Evolutionary conservation across 2,329 filamentous ascomycete species (phyloP).

Genomic region (Myriangium duriaei): DNA sequence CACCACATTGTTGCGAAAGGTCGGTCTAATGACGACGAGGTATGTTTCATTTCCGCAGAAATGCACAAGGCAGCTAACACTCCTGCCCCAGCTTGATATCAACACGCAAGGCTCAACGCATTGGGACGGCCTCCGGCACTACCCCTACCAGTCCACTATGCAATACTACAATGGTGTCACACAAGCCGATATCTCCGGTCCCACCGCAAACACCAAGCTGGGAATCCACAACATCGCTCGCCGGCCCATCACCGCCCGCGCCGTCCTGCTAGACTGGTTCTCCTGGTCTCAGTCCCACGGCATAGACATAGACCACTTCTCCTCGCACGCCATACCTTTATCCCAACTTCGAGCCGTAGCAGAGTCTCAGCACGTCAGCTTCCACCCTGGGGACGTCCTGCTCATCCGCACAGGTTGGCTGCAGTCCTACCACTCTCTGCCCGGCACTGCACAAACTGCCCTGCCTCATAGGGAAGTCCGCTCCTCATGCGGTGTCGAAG

Average conservation of each 20-base stretch:
- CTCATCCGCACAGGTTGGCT: constrained; percentile 42
- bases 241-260: constrained; percentile 38
- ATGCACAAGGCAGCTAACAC: not conserved
- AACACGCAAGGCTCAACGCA: constrained; percentile 32
- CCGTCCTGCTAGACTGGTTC: constrained; percentile 45
- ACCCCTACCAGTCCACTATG: constrained; percentile 21
- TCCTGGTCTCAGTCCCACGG: constrained; percentile 28
- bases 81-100: constrained; percentile 6
- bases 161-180: constrained; percentile 18
- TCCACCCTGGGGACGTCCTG: constrained; percentile 43
- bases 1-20: too few species aligned
- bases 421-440: not conserved
- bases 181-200: constrained; percentile 13
- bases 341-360: constrained; percentile 27
- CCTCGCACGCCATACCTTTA: not conserved
- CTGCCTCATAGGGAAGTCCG: not conserved
- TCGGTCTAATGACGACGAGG: not conserved
- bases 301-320: not conserved
- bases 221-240: constrained; percentile 13
- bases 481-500: constrained; percentile 31
- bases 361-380: constrained; percentile 29
- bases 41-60: too few species aligned
- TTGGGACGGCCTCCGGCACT: constrained; percentile 35
- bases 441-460: constrained; percentile 6
- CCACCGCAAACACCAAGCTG: constrained; percentile 18